Conservation (phyloP, 2,329 filamentous ascomycete genomes). For the Fusarium pseudonygamai region DNA sequence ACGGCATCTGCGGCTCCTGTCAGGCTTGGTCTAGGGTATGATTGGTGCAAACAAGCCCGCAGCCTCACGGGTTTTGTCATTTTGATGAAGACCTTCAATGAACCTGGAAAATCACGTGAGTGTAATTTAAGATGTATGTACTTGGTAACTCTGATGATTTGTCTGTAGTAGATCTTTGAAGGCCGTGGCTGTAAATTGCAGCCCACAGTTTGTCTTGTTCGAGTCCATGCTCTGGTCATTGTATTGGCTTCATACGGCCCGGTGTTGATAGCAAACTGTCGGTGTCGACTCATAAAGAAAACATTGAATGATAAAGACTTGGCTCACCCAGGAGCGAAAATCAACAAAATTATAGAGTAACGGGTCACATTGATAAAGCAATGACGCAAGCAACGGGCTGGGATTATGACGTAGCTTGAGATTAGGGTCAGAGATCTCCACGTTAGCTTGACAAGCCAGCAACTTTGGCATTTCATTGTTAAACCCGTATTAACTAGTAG, state of each 20-base stretch:
- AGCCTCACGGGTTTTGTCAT: neutral
- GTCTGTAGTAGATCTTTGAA: neutral
- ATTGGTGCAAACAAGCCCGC: constrained; percentile 30
- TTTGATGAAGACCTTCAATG: neutral
- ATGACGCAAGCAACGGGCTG: constrained; percentile 21
- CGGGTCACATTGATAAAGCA: constrained; percentile 5
- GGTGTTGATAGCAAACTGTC: neutral
- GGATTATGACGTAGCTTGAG: constrained; percentile 18
- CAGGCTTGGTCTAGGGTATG: constrained; percentile 13
- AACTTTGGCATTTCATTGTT: neutral
- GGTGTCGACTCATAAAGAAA: neutral
- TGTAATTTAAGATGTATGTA: neutral
- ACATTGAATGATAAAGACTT: neutral
- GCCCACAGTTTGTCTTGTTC: neutral
- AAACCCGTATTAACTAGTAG: neutral
- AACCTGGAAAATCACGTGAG: constrained; percentile 20
- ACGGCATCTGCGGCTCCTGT: constrained; percentile 35
- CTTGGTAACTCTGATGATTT: neutral
- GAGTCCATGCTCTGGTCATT: neutral
- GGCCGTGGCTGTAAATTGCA: neutral
- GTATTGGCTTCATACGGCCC: neutral
- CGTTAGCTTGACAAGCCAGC: constrained; percentile 13
- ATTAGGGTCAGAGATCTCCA: neutral
- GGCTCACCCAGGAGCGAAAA: neutral
- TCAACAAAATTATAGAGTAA: neutral